Evolutionary conservation across 169 alveolate genomes (phyloP).

Genomic region (Cryptosporidium baileyi): DNA sequence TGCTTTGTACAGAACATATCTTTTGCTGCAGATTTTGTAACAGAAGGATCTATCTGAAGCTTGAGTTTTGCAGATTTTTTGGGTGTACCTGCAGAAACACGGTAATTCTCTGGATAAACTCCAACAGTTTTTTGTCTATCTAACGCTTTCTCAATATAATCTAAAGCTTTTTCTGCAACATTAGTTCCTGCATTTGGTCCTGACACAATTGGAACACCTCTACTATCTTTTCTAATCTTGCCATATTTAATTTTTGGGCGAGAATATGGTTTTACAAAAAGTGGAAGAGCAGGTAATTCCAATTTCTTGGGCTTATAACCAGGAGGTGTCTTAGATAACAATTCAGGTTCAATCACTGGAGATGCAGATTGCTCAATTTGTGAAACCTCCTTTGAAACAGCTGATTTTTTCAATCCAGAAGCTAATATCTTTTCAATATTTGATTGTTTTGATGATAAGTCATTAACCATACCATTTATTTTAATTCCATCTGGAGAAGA

Average conservation of each 20-base stretch:
- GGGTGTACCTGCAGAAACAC: background rate
- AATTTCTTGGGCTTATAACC: conserved; percentile 13
- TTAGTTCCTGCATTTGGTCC: conserved; percentile 55
- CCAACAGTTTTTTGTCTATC: conserved; percentile 43
- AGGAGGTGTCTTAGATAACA: conserved; percentile 30
- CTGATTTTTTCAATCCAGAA: background rate
- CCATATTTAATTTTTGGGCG: background rate
- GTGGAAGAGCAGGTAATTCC: conserved; percentile 41
- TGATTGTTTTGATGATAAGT: background rate
- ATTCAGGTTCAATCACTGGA: conserved; percentile 13
- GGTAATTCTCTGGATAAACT: conserved; percentile 39
- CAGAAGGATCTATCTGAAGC: background rate
- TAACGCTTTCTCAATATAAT: conserved; percentile 53
- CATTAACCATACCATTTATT: conserved; percentile 1
- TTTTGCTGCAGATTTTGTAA: background rate
- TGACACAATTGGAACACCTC: conserved; percentile 66
- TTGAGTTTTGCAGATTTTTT: background rate
- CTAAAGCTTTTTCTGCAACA: conserved; percentile 44
- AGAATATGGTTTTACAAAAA: background rate
- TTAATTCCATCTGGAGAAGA: conserved; percentile 47
- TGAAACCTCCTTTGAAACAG: background rate
- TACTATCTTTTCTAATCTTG: conserved; percentile 9
- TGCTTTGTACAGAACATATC: conserved; percentile 28
- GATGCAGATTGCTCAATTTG: background rate
- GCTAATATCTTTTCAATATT: background rate